Percentiles rank a stretch among this genome's conserved stretches.
Conservation (phyloP, 192 early-diverging fungal species). For the Backusella macrospora region DNA sequence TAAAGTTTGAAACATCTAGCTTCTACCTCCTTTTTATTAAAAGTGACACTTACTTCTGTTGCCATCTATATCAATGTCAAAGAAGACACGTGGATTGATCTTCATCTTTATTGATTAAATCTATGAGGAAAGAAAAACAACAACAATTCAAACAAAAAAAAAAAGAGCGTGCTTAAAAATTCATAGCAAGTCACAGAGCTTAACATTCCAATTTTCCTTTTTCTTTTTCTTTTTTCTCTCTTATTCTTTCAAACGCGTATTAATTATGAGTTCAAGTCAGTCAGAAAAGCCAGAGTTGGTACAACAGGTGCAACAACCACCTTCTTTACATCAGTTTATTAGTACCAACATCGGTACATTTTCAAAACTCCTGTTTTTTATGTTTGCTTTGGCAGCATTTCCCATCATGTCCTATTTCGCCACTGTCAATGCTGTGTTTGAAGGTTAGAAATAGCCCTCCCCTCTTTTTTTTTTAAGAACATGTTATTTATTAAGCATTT, state of each 20-base stretch:
- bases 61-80: conserved; percentile 64
- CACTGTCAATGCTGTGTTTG: conserved; percentile 45
- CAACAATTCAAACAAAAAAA: not conserved
- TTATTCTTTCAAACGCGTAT: not conserved
- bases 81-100: conserved; percentile 61
- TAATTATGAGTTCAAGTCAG: not conserved
- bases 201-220: not conserved
- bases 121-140: not conserved
- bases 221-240: not conserved
- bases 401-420: conserved; percentile 47
- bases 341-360: not conserved
- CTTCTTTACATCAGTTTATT: conserved; percentile 9
- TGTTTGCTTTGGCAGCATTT: conserved; percentile 43
- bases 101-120: conserved; percentile 18
- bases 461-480: no score
- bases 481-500: not conserved
- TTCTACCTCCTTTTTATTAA: no score
- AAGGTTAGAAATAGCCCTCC: conserved; percentile 37
- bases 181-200: not conserved
- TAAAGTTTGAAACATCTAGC: not conserved
- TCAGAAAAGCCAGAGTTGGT: not conserved
- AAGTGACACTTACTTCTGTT: conserved; percentile 44
- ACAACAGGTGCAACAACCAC: not conserved
- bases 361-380: conserved; percentile 46
- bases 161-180: no score